Percentiles rank a stretch among this genome's conserved stretches.
Conservation (phyloP, 495 filamentous ascomycete genomes). For the Rhypophila decipiens region DNA sequence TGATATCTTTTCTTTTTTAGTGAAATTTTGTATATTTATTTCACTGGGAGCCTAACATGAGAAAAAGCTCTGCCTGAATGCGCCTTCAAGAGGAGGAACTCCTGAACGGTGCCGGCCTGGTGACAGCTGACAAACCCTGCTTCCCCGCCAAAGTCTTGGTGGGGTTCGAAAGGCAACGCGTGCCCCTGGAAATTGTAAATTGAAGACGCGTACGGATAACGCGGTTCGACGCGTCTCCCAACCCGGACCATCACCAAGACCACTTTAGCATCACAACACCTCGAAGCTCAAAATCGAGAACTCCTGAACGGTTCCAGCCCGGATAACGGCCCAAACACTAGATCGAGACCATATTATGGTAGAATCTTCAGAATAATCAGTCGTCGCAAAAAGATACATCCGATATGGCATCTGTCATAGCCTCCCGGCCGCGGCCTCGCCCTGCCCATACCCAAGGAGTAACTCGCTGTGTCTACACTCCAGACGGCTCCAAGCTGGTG, state of each 20-base stretch:
- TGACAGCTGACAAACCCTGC: background rate
- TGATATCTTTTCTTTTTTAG: too few species aligned
- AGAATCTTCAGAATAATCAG: background rate
- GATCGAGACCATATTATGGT: background rate
- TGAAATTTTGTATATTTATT: too few species aligned
- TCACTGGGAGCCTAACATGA: too few species aligned
- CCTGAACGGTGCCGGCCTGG: background rate
- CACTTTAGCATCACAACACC: background rate
- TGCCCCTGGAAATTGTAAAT: conserved; percentile 13
- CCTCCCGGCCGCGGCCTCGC: conserved; percentile 39
- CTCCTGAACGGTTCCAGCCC: background rate
- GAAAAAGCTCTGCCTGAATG: too few species aligned
- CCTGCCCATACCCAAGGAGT: conserved; percentile 48
- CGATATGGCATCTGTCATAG: conserved; percentile 43
- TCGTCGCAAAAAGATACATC: background rate
- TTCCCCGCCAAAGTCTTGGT: too few species aligned
- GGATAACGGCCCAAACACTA: too few species aligned
- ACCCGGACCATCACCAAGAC: background rate
- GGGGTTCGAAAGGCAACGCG: too few species aligned
- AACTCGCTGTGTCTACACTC: conserved; percentile 50
- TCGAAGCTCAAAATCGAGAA: background rate
- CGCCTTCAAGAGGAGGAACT: too few species aligned
- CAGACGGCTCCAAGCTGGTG: conserved; percentile 54
- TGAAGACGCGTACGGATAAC: too few species aligned
- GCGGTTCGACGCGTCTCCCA: conserved; percentile 26